Evolutionary conservation across 2,329 filamentous ascomycete species (phyloP).

Genomic region (Cladophialophora bantiana): DNA sequence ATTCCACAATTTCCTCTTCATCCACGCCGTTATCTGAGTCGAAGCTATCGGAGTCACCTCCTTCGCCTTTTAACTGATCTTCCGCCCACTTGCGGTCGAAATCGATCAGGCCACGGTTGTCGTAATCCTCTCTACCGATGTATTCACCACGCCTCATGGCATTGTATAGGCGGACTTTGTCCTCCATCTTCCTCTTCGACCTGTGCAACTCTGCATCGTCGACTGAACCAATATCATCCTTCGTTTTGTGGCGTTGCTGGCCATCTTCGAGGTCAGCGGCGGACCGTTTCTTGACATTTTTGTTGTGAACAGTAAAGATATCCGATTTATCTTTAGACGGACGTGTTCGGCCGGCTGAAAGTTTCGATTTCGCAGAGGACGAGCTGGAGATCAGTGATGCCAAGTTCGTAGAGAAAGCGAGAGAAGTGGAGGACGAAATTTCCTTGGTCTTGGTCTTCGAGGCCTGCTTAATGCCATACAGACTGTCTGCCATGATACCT

Average conservation of each 20-base stretch:
- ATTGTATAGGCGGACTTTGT: constrained; percentile 86
- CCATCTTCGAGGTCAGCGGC: constrained; percentile 65
- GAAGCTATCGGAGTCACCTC: constrained; percentile 43
- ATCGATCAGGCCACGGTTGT: constrained; percentile 72
- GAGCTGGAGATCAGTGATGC: constrained; percentile 75
- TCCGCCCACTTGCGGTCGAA: constrained; percentile 97
- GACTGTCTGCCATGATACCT: constrained; percentile 61
- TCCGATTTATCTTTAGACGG: constrained; percentile 67
- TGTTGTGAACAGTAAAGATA: constrained; percentile 73
- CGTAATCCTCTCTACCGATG: constrained; percentile 52
- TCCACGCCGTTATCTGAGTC: constrained; percentile 49
- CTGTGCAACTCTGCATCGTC: constrained; percentile 67
- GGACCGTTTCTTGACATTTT: constrained; percentile 67
- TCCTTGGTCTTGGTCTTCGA: constrained; percentile 72
- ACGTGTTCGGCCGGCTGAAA: constrained; percentile 47
- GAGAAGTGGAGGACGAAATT: constrained; percentile 71
- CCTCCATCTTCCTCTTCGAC: constrained; percentile 81
- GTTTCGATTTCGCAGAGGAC: constrained; percentile 53
- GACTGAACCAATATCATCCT: constrained; percentile 65
- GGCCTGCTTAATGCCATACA: constrained; percentile 77
- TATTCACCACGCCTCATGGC: constrained; percentile 91
- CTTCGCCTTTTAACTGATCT: constrained; percentile 56
- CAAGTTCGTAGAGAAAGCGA: constrained; percentile 89
- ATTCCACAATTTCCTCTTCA: constrained; percentile 76
- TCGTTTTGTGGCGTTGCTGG: constrained; percentile 67